Percentiles rank a stretch among this genome's conserved stretches.
Conservation (phyloP, 768 basidiomycete genomes). For the Thelephora ganbajun region DNA sequence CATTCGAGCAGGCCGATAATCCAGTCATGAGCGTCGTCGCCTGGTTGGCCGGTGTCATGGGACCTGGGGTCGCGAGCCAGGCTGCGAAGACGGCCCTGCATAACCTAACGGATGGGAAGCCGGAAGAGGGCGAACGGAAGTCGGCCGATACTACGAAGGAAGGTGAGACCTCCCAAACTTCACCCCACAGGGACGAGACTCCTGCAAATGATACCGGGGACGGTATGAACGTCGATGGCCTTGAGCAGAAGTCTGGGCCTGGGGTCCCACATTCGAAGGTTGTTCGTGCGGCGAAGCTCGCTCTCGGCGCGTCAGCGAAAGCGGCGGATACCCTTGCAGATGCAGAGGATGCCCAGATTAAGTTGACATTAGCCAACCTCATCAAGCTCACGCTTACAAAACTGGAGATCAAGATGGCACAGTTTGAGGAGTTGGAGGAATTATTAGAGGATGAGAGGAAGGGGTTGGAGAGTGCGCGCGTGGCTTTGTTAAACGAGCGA, state of each 20-base stretch:
- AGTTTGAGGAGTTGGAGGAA: constrained; percentile 91
- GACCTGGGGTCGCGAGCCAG: constrained; percentile 81
- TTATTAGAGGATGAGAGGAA: constrained; percentile 84
- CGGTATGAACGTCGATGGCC: constrained; percentile 30
- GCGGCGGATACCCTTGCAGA: constrained; percentile 71
- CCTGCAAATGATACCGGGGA: neutral
- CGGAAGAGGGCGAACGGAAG: constrained; percentile 21
- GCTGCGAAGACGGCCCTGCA: constrained; percentile 86
- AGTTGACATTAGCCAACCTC: constrained; percentile 62
- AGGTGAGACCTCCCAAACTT: constrained; percentile 15
- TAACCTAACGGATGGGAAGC: constrained; percentile 50
- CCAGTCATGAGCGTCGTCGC: constrained; percentile 98
- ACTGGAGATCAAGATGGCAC: constrained; percentile 86
- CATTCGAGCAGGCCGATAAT: constrained; percentile 92
- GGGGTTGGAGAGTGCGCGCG: constrained; percentile 67
- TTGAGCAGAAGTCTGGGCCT: constrained; percentile 19
- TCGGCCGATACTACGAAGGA: constrained; percentile 18
- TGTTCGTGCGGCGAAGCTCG: constrained; percentile 71
- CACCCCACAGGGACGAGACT: neutral
- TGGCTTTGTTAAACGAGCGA: constrained; percentile 71
- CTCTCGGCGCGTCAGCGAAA: constrained; percentile 79
- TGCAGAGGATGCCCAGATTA: constrained; percentile 73
- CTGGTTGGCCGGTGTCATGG: constrained; percentile 87
- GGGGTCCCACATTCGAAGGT: constrained; percentile 60
- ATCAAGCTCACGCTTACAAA: constrained; percentile 79